phyloP scores from a whole-genome alignment of 768 basidiomycete genomes.

The Paxillus involutus region DNA sequence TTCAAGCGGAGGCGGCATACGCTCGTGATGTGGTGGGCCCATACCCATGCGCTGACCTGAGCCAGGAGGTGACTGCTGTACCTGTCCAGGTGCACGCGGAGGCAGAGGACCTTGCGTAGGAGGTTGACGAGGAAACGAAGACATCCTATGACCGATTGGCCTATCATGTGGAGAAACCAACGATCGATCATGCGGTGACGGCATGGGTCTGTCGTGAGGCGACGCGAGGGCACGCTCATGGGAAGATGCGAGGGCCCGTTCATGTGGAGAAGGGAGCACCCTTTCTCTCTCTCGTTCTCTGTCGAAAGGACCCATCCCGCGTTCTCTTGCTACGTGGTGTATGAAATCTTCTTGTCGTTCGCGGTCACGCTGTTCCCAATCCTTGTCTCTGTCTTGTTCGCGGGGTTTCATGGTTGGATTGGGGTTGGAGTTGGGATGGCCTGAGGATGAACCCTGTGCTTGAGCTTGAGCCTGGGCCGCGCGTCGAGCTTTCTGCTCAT shows the following conservation, averaged over 20 bases:
- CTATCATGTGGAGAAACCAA: slow-evolving; percentile 22
- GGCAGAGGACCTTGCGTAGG: slow-evolving; percentile 17
- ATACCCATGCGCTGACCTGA: slow-evolving; percentile 19
- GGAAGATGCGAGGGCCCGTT: slow-evolving; percentile 23
- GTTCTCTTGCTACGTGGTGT: slow-evolving; percentile 26
- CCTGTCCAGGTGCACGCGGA: slow-evolving; percentile 9
- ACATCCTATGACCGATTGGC: slow-evolving; percentile 21
- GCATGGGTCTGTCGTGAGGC: slow-evolving; percentile 23
- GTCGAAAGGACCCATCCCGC: slow-evolving; percentile 19
- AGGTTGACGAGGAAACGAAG: slow-evolving; percentile 20
- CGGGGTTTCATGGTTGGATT: slow-evolving; percentile 17
- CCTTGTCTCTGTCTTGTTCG: slow-evolving; percentile 27
- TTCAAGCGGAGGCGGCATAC: slow-evolving; percentile 20
- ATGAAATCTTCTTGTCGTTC: slow-evolving; percentile 28
- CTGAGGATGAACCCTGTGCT: slow-evolving; percentile 14
- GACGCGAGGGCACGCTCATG: slow-evolving; percentile 21
- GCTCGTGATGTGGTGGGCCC: slow-evolving; percentile 19
- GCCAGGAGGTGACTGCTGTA: slow-evolving; percentile 27
- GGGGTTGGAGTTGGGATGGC: slow-evolving; percentile 14
- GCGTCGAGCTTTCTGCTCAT: slow-evolving; percentile 28
- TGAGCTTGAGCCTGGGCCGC: slow-evolving; percentile 9
- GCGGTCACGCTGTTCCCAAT: slow-evolving; percentile 27
- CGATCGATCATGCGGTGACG: slow-evolving; percentile 18
- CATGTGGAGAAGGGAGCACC: slow-evolving; percentile 22
- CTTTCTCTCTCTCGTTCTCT: slow-evolving; percentile 28